phyloP scores from a whole-genome alignment of 2,329 filamentous ascomycete species.

The Microsporum ferrugineum region DNA sequence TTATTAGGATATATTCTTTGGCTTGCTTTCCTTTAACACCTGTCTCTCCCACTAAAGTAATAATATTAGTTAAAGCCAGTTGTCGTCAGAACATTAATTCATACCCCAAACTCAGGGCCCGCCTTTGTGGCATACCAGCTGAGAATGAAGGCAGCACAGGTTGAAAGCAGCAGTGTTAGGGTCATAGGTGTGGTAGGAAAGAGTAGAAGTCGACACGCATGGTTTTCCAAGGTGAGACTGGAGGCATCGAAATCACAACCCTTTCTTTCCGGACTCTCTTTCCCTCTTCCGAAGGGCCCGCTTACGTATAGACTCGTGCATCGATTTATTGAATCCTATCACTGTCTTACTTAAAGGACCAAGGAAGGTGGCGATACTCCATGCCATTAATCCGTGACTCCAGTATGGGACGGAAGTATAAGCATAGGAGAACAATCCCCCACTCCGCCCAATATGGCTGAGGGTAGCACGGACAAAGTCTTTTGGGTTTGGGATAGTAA shows the following conservation, averaged over 20 bases:
- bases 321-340: constrained; percentile 51
- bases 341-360: constrained; percentile 48
- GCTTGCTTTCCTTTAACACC: neutral
- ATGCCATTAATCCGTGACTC: constrained; percentile 82
- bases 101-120: neutral
- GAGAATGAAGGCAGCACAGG: neutral
- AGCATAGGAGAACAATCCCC: constrained; percentile 65
- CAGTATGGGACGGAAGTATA: constrained; percentile 88
- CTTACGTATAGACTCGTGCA: constrained; percentile 74
- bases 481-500: constrained; percentile 69
- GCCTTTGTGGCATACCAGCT: neutral
- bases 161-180: neutral
- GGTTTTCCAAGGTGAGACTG: neutral
- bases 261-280: constrained; percentile 55
- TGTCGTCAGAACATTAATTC: neutral
- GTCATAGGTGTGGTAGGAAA: neutral
- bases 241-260: constrained; percentile 18
- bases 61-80: neutral
- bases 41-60: neutral
- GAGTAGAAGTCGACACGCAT: neutral
- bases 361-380: constrained; percentile 54
- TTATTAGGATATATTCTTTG: neutral
- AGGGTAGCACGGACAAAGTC: constrained; percentile 70
- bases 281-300: constrained; percentile 75
- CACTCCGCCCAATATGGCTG: constrained; percentile 65